Conservation (phyloP, 1,139 yeast species). For the Candida sp. region DNA sequence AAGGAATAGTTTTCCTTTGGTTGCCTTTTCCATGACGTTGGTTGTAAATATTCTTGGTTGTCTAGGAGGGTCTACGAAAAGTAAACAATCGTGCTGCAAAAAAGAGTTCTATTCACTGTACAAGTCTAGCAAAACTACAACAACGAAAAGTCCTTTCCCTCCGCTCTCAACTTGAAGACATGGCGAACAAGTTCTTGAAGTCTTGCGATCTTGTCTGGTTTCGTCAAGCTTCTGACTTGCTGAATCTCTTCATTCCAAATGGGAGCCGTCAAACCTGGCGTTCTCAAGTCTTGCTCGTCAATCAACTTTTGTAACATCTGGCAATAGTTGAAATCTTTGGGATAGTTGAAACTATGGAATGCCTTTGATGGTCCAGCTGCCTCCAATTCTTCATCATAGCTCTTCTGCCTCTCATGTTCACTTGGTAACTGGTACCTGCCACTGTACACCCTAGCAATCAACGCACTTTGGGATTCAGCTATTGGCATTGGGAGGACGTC, state of each 20-base stretch:
- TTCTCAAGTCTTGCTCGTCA: slow-evolving; percentile 16
- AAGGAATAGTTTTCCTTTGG: too few relatives aligned
- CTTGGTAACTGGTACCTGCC: slow-evolving; percentile 44
- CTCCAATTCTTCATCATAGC: slow-evolving; percentile 22
- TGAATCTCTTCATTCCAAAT: slow-evolving; percentile 27
- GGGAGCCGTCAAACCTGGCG: slow-evolving; percentile 27
- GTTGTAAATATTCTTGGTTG: not conserved
- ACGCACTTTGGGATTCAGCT: slow-evolving; percentile 49
- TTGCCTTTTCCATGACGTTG: slow-evolving; percentile 1
- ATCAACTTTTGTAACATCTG: slow-evolving; percentile 25
- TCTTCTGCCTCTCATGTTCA: slow-evolving; percentile 29
- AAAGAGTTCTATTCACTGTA: not conserved
- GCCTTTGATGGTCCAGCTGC: slow-evolving; percentile 26
- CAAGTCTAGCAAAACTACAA: slow-evolving; percentile 1
- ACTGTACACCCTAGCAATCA: slow-evolving; percentile 44
- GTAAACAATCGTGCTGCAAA: slow-evolving; percentile 3
- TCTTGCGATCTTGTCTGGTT: slow-evolving; percentile 23
- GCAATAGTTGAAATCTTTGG: slow-evolving; percentile 35
- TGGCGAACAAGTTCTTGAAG: slow-evolving; percentile 20
- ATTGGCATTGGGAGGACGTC: slow-evolving; percentile 52
- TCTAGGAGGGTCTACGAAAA: not conserved
- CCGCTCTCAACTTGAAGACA: slow-evolving; percentile 21
- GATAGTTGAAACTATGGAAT: slow-evolving; percentile 32
- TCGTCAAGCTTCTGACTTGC: slow-evolving; percentile 20
- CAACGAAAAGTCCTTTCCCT: slow-evolving; percentile 19